phyloP scores from a whole-genome alignment of 257 asterid species.

The Nicotiana obtusifolia region DNA sequence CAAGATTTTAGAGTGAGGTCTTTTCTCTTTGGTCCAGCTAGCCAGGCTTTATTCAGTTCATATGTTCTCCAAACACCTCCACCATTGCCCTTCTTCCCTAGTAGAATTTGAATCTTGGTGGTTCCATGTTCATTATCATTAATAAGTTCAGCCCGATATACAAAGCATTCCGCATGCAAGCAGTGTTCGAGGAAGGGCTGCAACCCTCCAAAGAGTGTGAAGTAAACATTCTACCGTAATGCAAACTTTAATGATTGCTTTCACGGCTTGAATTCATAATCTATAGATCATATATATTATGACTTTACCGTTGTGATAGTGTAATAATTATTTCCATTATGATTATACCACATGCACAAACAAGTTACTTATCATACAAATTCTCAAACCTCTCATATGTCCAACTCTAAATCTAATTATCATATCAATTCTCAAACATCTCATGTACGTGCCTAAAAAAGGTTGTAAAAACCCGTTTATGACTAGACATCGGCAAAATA shows the following conservation, averaged over 20 bases:
- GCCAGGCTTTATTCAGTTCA: conserved; percentile 9
- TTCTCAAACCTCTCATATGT: not conserved
- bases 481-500: not conserved
- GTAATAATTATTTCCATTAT: not conserved
- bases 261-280: no score
- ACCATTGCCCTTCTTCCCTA: not conserved
- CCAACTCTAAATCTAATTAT: not conserved
- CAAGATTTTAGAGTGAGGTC: not conserved
- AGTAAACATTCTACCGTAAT: no score
- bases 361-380: not conserved
- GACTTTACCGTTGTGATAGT: no score
- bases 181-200: no score
- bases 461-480: not conserved
- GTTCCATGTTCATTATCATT: not conserved
- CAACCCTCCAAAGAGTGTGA: no score
- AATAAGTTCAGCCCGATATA: no score
- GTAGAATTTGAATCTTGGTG: not conserved
- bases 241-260: no score
- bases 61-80: not conserved
- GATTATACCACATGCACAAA: not conserved
- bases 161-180: no score
- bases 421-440: not conserved
- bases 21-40: not conserved
- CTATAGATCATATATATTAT: no score
- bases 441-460: not conserved